Evolutionary conservation across 352 stramenopile species (phyloP).

Genomic region (Thraustochytrium striatum): DNA sequence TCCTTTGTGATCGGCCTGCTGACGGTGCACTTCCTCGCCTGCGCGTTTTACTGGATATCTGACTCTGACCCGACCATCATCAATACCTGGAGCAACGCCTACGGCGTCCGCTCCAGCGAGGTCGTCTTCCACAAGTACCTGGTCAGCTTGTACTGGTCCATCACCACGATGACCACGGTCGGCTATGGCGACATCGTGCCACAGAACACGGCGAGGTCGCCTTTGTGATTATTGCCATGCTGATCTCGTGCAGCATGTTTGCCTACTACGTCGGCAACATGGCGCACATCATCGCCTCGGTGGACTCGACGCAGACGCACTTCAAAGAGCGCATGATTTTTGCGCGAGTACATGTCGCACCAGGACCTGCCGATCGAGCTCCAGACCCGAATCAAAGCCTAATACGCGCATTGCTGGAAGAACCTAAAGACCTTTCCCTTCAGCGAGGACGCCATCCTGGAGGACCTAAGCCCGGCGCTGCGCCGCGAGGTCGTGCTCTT

Average conservation of each 20-base stretch:
- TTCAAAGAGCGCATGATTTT: conserved; percentile 43
- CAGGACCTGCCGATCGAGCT: conserved; percentile 15
- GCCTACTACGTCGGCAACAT: conserved; percentile 42
- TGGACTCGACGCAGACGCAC: conserved; percentile 28
- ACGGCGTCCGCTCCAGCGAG: not conserved
- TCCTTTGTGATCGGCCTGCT: conserved; percentile 21
- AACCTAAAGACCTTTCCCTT: conserved; percentile 42
- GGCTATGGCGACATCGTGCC: conserved; percentile 50
- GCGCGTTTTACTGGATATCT: conserved; percentile 24
- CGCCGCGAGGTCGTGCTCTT: conserved; percentile 43
- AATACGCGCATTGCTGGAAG: conserved; percentile 43
- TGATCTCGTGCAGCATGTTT: conserved; percentile 41
- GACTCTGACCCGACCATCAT: not conserved
- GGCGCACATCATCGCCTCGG: conserved; percentile 11
- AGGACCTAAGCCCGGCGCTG: conserved; percentile 37
- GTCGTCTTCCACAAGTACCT: conserved; percentile 14
- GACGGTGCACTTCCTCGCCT: conserved; percentile 33
- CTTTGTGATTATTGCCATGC: conserved; percentile 41
- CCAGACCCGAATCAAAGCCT: conserved; percentile 19
- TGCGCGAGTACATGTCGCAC: conserved; percentile 30
- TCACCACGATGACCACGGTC: conserved; percentile 47
- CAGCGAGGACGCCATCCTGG: conserved; percentile 29
- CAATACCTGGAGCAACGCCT: conserved; percentile 25
- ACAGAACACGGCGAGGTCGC: conserved; percentile 14
- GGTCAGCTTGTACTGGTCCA: conserved; percentile 43